Evolutionary conservation across 192 early-diverging fungal genomes (phyloP), one percentile per base, ranked within the genome.

Genomic region (Dispira simplex): DNA sequence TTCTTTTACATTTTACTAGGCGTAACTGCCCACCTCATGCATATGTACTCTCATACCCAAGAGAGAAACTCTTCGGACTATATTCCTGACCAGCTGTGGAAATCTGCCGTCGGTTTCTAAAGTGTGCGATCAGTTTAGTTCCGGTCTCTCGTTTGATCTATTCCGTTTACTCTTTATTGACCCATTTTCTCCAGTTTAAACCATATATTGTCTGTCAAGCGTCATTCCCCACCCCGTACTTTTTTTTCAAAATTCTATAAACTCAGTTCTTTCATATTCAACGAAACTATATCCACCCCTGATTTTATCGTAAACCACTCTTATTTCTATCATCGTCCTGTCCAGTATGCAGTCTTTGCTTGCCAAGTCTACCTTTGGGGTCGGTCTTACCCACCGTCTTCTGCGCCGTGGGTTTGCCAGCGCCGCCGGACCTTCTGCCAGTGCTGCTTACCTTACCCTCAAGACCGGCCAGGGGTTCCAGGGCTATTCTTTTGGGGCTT

Each of bases 11-110:
- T 39, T 39, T n/a, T n/a, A n/a, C n/a, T n/a, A n/a, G 6, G 32
- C 32, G 32, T 39, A 39, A 18, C 1, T 8, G n/a, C 49, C 8
- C 49, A 51, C 1, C 52, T 73, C n/a, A 14, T 45, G 32, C 69
- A 52, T 65, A 87, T 87, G 85, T 90, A 90, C 77, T 71, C 76
- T 63, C 91, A 93, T 88, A 80, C 81, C 64, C 78, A 76, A 67
- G 91, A 93, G 81, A 89, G 80, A 73, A 84, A 85, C 75, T 87
- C 85, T 68, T 79, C 87, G 71, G 90, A 94, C 80, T 94, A 94
- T 78, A 85, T 91, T 75, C 80, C 85, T 76, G 90, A 94, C 75
- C 90, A 91, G 76, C 68, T 73, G 62, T 75, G 70, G 66, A 73
- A 63, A 59, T 66, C 73, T 46, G 62, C 66, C 64, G 62, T 63